phyloP scores from a whole-genome alignment of 192 early-diverging fungal species.

The Backusella psychrophila region DNA sequence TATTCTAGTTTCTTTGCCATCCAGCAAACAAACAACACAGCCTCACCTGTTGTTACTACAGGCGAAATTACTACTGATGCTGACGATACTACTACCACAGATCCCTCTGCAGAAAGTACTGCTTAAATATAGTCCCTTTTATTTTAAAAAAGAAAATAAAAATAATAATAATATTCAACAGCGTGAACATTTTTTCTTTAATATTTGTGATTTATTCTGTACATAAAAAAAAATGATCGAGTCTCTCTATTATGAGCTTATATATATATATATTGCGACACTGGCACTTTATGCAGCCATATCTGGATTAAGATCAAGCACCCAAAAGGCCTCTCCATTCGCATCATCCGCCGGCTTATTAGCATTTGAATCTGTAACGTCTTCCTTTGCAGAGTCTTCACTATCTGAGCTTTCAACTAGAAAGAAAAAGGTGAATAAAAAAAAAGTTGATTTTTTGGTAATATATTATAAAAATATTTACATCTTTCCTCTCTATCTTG shows the following conservation, averaged over 20 bases:
- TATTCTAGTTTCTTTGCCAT: constrained; percentile 3
- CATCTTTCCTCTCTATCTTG: constrained; percentile 32
- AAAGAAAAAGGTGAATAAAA: neutral
- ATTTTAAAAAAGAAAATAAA: too few species aligned
- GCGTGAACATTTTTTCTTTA: too few species aligned
- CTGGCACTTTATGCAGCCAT: constrained; percentile 11
- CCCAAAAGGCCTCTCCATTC: constrained; percentile 27
- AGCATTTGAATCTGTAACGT: constrained; percentile 8
- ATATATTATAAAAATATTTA: constrained; percentile 12
- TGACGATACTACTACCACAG: neutral
- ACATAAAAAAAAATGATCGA: neutral
- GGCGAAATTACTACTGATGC: neutral
- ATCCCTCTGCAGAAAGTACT: too few species aligned
- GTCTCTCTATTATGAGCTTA: neutral
- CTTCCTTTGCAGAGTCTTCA: constrained; percentile 30
- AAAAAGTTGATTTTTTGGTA: neutral
- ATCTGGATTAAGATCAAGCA: constrained; percentile 46
- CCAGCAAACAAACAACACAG: neutral
- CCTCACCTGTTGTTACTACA: neutral
- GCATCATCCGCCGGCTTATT: constrained; percentile 22
- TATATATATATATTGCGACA: neutral
- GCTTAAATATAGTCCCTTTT: too few species aligned
- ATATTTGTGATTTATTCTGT: neutral
- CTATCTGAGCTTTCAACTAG: constrained; percentile 33
- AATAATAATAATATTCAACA: too few species aligned